Evolutionary conservation across 208 protist species (phyloP).

Genomic region (Leishmania braziliensis): DNA sequence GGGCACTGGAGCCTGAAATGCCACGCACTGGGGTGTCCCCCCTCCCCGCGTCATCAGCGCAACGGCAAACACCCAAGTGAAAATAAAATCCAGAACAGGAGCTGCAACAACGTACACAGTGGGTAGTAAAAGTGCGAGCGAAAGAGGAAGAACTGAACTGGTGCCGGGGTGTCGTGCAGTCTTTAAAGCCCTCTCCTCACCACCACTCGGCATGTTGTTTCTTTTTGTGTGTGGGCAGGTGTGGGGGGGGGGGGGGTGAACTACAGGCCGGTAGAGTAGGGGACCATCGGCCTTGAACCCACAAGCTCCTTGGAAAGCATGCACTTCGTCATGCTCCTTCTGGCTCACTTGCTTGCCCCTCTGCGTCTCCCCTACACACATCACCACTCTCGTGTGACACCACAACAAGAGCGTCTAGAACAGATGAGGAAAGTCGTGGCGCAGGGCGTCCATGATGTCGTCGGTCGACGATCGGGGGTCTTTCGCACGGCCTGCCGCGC

Average conservation of each 20-base stretch:
- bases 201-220: background rate
- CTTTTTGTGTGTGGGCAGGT: too few species aligned
- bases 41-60: background rate
- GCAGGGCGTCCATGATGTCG: constrained; percentile 74
- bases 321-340: background rate
- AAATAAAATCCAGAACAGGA: background rate
- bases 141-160: background rate
- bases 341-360: background rate
- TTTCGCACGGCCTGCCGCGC: constrained; percentile 59
- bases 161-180: background rate
- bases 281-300: background rate
- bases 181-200: background rate
- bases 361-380: background rate
- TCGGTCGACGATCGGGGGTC: constrained; percentile 72
- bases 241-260: too few species aligned
- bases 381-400: background rate
- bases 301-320: background rate
- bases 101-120: background rate
- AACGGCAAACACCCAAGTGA: background rate
- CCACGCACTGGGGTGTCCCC: background rate
- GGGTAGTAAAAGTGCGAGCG: background rate
- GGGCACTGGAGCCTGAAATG: background rate
- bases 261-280: background rate
- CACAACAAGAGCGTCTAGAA: constrained; percentile 25
- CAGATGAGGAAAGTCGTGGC: constrained; percentile 65